Base-by-base conservation (phyloP, 345 rosid genomes). In the Geranium rotundifolium region DNA sequence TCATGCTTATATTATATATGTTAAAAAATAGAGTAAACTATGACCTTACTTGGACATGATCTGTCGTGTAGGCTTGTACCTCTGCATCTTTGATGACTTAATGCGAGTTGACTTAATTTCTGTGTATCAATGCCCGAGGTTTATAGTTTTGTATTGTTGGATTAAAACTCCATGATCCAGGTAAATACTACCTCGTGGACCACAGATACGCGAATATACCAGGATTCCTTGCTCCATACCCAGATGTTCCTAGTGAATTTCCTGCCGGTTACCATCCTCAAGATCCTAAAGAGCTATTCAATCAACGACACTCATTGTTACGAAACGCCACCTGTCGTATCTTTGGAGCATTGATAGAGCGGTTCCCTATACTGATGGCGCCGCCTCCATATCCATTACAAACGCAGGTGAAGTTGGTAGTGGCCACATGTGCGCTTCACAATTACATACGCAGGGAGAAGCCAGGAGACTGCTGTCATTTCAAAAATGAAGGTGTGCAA, bases 321-420 rank as follows among this genome's bases (percentile, higher is more conserved):
- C 81, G 79, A 73, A 77, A 67, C 55, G 80, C 80, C 8, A 75
- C 80, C 56, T 76, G 71, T 62, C 79, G 85, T 1, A 69, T 65
- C 56, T 82, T 91, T 39, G 92, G 83, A 10, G 89, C 92, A 17
- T 72, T 91, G 68, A 91, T 85, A 73, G 86, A 82, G 50, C 81
- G 98, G 12, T 91, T 91, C 55, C 98, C 98, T 0, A 91, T 89
- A 66, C 68, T 91, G 69, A 78, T 75, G 73, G 64, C 92, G 17
- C 90, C 96, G 73, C 98, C 98, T 59, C 95, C 96, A 4, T 89
- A 91, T 70, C 92, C 98, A 56, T 78, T 89, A 29, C 96, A 80
- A 62, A 87, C 89, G 5, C 91, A 88, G 78, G 91, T 89, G 69
- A 89, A 91, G 72, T 70, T 91, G 77, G 92, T 91, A 15, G 83